These are phyloP conservation scores for Suhomyces ambrosiae DNA, from an alignment of 1,139 yeast genomes.

Conservation along the genomic window DNA sequence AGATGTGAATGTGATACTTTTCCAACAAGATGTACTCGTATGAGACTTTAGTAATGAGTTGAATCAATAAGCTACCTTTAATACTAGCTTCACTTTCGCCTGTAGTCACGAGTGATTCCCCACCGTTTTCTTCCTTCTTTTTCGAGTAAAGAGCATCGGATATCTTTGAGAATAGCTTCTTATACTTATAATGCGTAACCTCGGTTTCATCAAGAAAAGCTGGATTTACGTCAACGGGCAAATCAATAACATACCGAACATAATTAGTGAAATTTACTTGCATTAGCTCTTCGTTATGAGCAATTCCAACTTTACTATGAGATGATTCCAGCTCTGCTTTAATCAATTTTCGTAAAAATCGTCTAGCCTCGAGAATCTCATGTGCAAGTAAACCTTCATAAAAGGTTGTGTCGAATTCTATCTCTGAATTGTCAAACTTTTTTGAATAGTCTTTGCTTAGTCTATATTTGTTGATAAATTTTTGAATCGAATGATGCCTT, in stretches of 20 bases:
- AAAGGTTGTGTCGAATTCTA: conserved; percentile 24
- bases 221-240: conserved; percentile 27
- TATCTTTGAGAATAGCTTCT: conserved; percentile 28
- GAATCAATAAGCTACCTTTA: conserved; percentile 27
- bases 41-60: conserved; percentile 39
- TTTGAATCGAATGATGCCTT: conserved; percentile 40
- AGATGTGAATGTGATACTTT: conserved; percentile 42
- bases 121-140: conserved; percentile 37
- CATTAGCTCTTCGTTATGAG: conserved; percentile 40
- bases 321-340: conserved; percentile 13
- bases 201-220: conserved; percentile 25
- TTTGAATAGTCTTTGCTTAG: conserved; percentile 4
- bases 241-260: conserved; percentile 35
- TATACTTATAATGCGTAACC: conserved; percentile 34
- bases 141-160: conserved; percentile 30
- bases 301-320: conserved; percentile 6
- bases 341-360: conserved; percentile 31
- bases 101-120: conserved; percentile 18
- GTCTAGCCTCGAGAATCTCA: conserved; percentile 32
- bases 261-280: conserved; percentile 45
- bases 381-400: conserved; percentile 39
- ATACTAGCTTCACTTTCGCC: conserved; percentile 10
- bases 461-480: conserved; percentile 30
- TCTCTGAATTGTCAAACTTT: conserved; percentile 4
- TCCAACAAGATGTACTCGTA: conserved; percentile 46